phyloP scores from a whole-genome alignment of 257 asterid species.

The Catharanthus roseus region DNA sequence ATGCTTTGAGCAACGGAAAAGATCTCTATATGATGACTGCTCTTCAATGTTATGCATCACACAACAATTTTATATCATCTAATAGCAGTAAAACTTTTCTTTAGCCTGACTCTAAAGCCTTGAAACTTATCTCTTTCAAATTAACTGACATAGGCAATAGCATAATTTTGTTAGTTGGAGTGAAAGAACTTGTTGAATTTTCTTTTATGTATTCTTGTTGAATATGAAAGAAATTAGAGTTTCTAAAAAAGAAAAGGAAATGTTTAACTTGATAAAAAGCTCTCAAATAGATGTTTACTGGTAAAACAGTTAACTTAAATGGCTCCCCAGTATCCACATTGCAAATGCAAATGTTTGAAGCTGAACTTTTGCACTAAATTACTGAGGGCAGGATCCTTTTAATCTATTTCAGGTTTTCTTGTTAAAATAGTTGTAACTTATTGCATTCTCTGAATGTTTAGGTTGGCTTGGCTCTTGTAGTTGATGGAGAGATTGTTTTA shows the following conservation, averaged over 20 bases:
- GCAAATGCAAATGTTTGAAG: no score
- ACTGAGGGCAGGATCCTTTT: not conserved
- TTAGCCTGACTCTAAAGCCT: not conserved
- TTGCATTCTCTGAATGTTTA: conserved; percentile 28
- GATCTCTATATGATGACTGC: not conserved
- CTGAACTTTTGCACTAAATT: not conserved
- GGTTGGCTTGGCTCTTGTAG: conserved; percentile 95
- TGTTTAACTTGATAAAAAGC: not conserved
- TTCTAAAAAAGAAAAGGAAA: not conserved
- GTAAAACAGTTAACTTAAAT: not conserved
- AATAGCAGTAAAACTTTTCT: not conserved
- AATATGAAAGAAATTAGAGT: not conserved
- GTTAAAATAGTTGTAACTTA: conserved; percentile 6
- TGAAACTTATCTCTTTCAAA: not conserved
- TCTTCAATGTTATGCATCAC: not conserved
- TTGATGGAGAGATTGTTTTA: conserved; percentile 78
- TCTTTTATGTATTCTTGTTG: not conserved
- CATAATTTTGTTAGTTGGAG: not conserved
- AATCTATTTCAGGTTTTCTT: not conserved
- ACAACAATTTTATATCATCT: not conserved
- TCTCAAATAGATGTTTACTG: not conserved
- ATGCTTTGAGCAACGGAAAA: not conserved
- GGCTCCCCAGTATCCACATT: not conserved
- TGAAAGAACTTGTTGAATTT: not conserved
- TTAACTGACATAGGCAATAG: not conserved